Conservation (phyloP, 2,329 filamentous ascomycete genomes). For the Monilinia fructigena region DNA sequence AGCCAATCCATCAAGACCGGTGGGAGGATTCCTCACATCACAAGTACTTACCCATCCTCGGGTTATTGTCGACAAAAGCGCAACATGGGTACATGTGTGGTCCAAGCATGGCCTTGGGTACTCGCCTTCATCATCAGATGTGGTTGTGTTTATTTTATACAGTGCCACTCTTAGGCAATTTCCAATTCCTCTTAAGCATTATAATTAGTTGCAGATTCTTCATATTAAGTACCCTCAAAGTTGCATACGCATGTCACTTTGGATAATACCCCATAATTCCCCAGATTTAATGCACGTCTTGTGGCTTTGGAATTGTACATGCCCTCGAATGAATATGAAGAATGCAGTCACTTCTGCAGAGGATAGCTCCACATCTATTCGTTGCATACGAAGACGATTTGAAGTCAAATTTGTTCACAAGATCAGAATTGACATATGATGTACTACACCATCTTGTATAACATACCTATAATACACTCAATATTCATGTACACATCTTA, state of each 20-base stretch:
- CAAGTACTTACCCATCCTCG: neutral
- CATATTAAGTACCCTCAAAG: neutral
- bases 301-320: neutral
- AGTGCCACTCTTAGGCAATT: neutral
- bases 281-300: slow-evolving; percentile 9
- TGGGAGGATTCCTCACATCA: neutral
- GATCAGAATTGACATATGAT: neutral
- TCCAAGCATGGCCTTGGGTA: neutral
- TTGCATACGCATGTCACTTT: slow-evolving; percentile 2
- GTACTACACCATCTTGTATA: neutral
- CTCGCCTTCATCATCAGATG: neutral
- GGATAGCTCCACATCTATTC: neutral
- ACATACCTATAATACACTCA: neutral
- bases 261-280: slow-evolving; percentile 16
- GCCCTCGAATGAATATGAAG: neutral
- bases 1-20: neutral
- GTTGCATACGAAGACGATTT: neutral
- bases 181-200: neutral
- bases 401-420: too few relatives aligned
- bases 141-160: neutral
- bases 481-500: neutral
- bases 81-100: neutral
- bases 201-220: neutral
- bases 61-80: neutral
- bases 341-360: neutral